phyloP scores from a whole-genome alignment of 2,329 filamentous ascomycete genomes.

The Aspergillus novoparasiticus region DNA sequence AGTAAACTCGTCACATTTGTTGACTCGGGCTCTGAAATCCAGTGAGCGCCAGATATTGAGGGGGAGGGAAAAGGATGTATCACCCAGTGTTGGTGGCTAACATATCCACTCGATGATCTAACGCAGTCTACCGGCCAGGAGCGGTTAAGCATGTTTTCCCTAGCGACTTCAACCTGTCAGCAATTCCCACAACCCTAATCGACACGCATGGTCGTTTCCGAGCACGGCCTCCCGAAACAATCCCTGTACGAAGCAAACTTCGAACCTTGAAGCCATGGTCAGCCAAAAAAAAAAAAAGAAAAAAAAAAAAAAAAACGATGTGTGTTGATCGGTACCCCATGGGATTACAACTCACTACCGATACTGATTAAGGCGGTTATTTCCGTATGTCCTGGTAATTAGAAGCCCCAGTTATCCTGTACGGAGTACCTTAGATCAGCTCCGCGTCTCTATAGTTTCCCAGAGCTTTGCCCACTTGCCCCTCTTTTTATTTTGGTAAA shows the following conservation, averaged over 20 bases:
- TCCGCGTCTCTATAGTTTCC: conserved; percentile 11
- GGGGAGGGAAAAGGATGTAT: neutral
- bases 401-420: neutral
- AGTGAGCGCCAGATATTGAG: neutral
- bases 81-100: neutral
- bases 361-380: neutral
- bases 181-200: conserved; percentile 16
- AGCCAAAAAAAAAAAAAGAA: neutral
- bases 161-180: conserved; percentile 7
- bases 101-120: conserved; percentile 3
- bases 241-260: neutral
- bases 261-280: neutral
- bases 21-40: neutral
- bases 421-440: neutral
- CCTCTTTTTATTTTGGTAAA: conserved; percentile 6
- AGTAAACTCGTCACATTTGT: neutral
- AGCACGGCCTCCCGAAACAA: conserved; percentile 14
- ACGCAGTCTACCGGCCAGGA: neutral
- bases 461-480: conserved; percentile 16
- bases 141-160: conserved; percentile 2
- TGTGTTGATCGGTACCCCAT: conserved; percentile 5
- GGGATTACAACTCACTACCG: neutral
- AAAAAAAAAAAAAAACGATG: neutral
- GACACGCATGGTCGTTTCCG: conserved; percentile 18
- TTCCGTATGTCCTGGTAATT: neutral